These are phyloP conservation scores for Xylaria cubensis DNA, from an alignment of 495 filamentous ascomycete species.

Conservation along the genomic window DNA sequence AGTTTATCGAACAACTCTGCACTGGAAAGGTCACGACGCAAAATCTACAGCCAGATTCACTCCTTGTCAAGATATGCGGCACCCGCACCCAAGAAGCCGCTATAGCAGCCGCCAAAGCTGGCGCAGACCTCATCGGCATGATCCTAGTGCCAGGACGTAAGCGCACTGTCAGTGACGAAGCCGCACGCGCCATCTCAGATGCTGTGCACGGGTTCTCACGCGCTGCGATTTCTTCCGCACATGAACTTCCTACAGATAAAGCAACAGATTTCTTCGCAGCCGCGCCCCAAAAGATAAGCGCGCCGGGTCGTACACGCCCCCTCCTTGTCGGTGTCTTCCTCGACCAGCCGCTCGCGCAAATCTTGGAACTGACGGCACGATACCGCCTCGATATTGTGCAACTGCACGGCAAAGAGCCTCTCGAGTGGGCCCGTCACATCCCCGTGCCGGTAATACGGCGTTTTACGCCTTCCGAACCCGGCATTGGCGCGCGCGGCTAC, in stretches of 20 bases:
- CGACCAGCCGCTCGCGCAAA: constrained; percentile 82
- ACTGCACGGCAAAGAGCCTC: constrained; percentile 86
- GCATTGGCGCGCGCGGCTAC: constrained; percentile 75
- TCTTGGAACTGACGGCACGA: constrained; percentile 75
- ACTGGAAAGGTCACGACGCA: constrained; percentile 55
- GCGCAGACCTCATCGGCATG: constrained; percentile 91
- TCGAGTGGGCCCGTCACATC: constrained; percentile 88
- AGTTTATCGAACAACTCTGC: constrained; percentile 83
- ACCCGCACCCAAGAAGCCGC: constrained; percentile 86
- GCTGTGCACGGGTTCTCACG: constrained; percentile 64
- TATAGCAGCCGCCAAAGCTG: constrained; percentile 78
- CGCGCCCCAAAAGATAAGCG: constrained; percentile 44
- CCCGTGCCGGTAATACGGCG: constrained; percentile 88
- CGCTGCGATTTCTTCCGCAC: constrained; percentile 23
- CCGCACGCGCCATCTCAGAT: constrained; percentile 79
- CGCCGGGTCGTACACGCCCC: constrained; percentile 57
- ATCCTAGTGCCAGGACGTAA: constrained; percentile 84
- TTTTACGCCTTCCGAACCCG: constrained; percentile 75
- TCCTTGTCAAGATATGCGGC: constrained; percentile 95
- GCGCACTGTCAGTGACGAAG: constrained; percentile 76
- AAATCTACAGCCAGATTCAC: constrained; percentile 40
- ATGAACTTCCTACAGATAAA: constrained; percentile 24
- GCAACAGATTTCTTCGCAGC: constrained; percentile 56
- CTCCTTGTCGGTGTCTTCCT: constrained; percentile 93
- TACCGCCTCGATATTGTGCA: constrained; percentile 90